A percentile compares a stretch with the other conserved stretches of the same genome.
Conservation (phyloP, 805 yeast species). For the Saccharomycopsis amapae region DNA sequence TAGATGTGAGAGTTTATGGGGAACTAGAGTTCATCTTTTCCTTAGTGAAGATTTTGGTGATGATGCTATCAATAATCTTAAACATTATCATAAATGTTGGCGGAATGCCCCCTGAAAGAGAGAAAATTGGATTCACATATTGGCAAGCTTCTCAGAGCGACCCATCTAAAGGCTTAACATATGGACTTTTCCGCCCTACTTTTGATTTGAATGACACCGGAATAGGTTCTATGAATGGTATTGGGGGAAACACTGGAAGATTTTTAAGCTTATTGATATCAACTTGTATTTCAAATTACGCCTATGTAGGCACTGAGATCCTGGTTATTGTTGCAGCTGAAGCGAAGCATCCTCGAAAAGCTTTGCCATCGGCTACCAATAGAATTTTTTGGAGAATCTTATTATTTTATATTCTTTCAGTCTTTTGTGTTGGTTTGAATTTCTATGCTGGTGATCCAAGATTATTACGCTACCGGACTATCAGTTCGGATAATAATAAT, state of each 20-base stretch:
- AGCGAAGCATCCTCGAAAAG: conserved; percentile 68
- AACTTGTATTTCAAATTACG: conserved; percentile 57
- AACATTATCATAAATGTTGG: conserved; percentile 64
- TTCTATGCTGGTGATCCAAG: conserved; percentile 77
- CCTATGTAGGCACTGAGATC: conserved; percentile 77
- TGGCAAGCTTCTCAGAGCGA: conserved; percentile 52
- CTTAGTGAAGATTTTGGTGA: conserved; percentile 44
- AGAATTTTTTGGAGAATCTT: conserved; percentile 67
- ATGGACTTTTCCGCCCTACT: conserved; percentile 71
- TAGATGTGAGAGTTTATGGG: conserved; percentile 68
- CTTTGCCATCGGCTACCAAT: conserved; percentile 74
- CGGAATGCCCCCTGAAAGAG: conserved; percentile 38
- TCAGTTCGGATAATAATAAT: not conserved
- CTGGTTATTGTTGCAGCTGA: conserved; percentile 83
- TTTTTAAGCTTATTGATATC: conserved; percentile 57
- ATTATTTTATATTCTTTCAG: conserved; percentile 56
- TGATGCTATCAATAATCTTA: conserved; percentile 44
- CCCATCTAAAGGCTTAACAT: conserved; percentile 40
- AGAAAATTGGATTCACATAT: conserved; percentile 56
- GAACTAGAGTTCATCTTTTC: conserved; percentile 65
- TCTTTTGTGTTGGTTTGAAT: conserved; percentile 65
- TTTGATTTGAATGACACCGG: conserved; percentile 61
- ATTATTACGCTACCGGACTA: conserved; percentile 43
- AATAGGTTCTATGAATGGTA: conserved; percentile 45
- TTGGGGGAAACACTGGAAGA: conserved; percentile 54